A percentile compares a stretch with the other conserved stretches of the same genome.
Evolutionary conservation across 805 yeast genomes (phyloP).

Genomic region (Candida insectalens): DNA sequence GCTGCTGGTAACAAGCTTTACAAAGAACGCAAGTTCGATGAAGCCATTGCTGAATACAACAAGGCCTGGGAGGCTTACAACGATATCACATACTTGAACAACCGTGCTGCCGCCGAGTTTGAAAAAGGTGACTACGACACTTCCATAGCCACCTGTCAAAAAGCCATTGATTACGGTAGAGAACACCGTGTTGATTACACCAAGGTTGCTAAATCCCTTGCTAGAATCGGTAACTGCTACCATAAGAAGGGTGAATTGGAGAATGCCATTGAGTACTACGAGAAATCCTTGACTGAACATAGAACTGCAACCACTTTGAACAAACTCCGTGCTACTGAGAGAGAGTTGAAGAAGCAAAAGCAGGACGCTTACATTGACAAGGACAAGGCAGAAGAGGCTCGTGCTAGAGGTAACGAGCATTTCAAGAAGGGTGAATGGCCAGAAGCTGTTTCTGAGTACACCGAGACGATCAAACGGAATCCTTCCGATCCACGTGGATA

Average conservation of each 20-base stretch:
- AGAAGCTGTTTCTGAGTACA: constrained; percentile 83
- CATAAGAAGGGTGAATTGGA: constrained; percentile 63
- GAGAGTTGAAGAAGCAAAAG: constrained; percentile 71
- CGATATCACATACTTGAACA: constrained; percentile 90
- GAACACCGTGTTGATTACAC: constrained; percentile 87
- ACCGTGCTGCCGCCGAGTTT: constrained; percentile 95
- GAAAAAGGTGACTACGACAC: constrained; percentile 89
- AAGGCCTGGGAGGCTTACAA: constrained; percentile 74
- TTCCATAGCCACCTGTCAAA: constrained; percentile 71
- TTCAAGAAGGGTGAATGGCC: constrained; percentile 96
- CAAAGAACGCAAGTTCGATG: constrained; percentile 83
- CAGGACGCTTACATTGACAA: constrained; percentile 76
- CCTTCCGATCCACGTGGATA: constrained; percentile 96
- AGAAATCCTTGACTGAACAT: constrained; percentile 92
- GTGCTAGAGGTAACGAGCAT: constrained; percentile 81
- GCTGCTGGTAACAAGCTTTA: constrained; percentile 80
- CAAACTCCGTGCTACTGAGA: constrained; percentile 82
- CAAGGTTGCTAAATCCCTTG: constrained; percentile 83
- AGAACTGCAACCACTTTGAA: constrained; percentile 88
- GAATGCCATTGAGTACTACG: constrained; percentile 69
- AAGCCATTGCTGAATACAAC: constrained; percentile 79
- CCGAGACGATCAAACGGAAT: constrained; percentile 95
- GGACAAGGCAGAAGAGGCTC: constrained; percentile 90
- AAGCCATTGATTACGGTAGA: constrained; percentile 85
- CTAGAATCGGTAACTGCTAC: constrained; percentile 80